Conservation (phyloP, 768 basidiomycete species). For the Xanthoconium purpureum region DNA sequence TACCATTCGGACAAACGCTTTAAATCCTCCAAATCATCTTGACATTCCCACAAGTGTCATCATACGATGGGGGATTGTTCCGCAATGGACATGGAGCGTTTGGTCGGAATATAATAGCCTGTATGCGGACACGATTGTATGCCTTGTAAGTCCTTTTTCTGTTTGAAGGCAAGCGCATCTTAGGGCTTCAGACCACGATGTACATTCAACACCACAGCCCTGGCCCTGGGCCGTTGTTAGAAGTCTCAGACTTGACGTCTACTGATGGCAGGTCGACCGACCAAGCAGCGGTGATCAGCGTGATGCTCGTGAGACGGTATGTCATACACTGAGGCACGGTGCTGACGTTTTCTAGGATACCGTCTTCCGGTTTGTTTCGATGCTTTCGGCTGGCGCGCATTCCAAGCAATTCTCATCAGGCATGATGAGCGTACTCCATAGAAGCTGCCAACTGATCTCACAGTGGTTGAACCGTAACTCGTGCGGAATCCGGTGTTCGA, state of each 20-base stretch:
- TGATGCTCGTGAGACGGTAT: conserved; percentile 27
- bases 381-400: conserved; percentile 14
- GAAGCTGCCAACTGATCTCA: conserved; percentile 18
- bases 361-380: conserved; percentile 21
- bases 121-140: conserved; percentile 46
- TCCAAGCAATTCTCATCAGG: conserved; percentile 16
- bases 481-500: conserved; percentile 27
- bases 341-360: conserved; percentile 18
- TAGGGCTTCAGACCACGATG: conserved; percentile 42
- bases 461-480: conserved; percentile 23
- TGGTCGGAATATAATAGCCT: conserved; percentile 56
- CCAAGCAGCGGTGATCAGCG: conserved; percentile 16
- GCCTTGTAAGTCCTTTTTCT: conserved; percentile 40
- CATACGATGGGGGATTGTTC: conserved; percentile 53
- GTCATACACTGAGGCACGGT: neutral
- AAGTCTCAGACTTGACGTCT: conserved; percentile 1
- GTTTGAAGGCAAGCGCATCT: neutral
- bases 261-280: neutral
- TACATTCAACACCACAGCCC: conserved; percentile 47
- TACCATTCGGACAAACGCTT: neutral
- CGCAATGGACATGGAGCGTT: conserved; percentile 63
- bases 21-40: conserved; percentile 22
- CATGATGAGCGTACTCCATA: conserved; percentile 18
- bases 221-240: neutral
- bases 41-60: conserved; percentile 49